phyloP scores from a whole-genome alignment of 2,329 filamentous ascomycete species.

The Fonsecaea monophora region DNA sequence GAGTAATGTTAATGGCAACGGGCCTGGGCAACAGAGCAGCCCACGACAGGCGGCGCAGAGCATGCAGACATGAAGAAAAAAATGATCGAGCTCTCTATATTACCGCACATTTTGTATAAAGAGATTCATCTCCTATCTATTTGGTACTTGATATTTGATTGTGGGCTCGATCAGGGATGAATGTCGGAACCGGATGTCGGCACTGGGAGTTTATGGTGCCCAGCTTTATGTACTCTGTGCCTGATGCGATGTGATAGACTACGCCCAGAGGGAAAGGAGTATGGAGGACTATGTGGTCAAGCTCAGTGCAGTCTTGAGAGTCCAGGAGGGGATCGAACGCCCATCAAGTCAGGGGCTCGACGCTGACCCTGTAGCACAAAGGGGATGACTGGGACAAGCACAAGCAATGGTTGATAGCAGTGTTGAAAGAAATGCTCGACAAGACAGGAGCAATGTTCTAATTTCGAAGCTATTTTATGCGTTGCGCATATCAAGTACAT shows the following conservation, averaged over 20 bases:
- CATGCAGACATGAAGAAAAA: slow-evolving; percentile 27
- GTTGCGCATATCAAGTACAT: slow-evolving; percentile 7
- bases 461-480: slow-evolving; percentile 5
- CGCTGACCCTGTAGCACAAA: background rate
- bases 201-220: background rate
- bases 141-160: slow-evolving; percentile 7
- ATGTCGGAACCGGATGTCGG: background rate
- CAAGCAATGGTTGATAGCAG: background rate
- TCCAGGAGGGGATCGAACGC: background rate
- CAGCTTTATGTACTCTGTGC: background rate
- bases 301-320: background rate
- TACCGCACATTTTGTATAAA: slow-evolving; percentile 18
- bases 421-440: background rate
- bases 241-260: background rate
- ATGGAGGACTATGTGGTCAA: background rate
- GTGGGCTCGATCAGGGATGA: slow-evolving; percentile 3
- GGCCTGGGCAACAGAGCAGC: slow-evolving; percentile 50
- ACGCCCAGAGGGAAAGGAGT: background rate
- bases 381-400: background rate
- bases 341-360: background rate
- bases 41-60: slow-evolving; percentile 31
- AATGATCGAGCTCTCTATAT: background rate
- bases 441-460: background rate
- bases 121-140: slow-evolving; percentile 2
- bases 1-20: slow-evolving; percentile 34